Evolutionary conservation across 805 yeast species (phyloP).

Genomic region (Lipomyces orientalis): DNA sequence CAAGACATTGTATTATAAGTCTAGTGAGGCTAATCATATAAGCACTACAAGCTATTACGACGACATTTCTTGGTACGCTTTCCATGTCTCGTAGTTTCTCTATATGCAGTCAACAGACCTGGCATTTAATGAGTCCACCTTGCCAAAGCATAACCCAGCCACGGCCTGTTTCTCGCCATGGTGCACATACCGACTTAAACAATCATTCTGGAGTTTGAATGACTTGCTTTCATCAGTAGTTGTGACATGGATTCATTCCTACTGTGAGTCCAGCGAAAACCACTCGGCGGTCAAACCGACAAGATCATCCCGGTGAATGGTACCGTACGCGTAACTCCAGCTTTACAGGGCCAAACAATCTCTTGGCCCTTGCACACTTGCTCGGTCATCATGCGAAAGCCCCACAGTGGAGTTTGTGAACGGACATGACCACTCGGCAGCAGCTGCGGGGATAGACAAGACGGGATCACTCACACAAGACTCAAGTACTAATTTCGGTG

Average conservation of each 20-base stretch:
- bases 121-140: slow-evolving; percentile 27
- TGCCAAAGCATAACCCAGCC: slow-evolving; percentile 20
- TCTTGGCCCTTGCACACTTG: slow-evolving; percentile 19
- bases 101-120: slow-evolving; percentile 27
- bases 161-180: slow-evolving; percentile 11
- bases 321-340: slow-evolving; percentile 20
- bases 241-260: too few relatives aligned
- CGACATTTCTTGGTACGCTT: slow-evolving; percentile 11
- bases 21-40: background rate
- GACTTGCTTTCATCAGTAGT: slow-evolving; percentile 19
- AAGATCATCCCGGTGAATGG: slow-evolving; percentile 27
- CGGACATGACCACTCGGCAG: too few relatives aligned
- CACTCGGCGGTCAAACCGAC: slow-evolving; percentile 23
- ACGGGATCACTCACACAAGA: too few relatives aligned
- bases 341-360: slow-evolving; percentile 23
- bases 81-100: slow-evolving; percentile 28
- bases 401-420: too few relatives aligned
- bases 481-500: too few relatives aligned
- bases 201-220: slow-evolving; percentile 11
- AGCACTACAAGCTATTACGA: too few relatives aligned
- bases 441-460: too few relatives aligned
- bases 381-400: background rate
- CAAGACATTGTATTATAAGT: background rate
- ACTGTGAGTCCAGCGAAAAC: too few relatives aligned
- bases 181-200: slow-evolving; percentile 21